phyloP scores from a whole-genome alignment of 768 basidiomycete species.

The Scleroderma citrinum region DNA sequence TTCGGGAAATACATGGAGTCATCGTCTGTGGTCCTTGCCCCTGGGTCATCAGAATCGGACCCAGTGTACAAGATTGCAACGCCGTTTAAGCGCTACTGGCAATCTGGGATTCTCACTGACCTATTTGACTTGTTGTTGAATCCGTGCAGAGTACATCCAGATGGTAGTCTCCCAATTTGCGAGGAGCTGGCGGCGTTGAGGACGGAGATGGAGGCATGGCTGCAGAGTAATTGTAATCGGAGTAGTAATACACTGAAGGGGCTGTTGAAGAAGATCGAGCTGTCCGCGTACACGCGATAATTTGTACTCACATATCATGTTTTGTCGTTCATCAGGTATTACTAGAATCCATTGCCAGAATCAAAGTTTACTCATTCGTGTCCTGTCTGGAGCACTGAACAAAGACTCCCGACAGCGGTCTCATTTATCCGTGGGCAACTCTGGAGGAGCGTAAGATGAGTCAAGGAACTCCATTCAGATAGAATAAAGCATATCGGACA shows the following conservation, averaged over 20 bases:
- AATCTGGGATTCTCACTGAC: constrained; percentile 76
- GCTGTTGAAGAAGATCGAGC: constrained; percentile 75
- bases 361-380: too few relatives aligned
- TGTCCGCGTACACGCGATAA: constrained; percentile 36
- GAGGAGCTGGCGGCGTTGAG: constrained; percentile 61
- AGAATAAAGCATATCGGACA: too few relatives aligned
- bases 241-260: constrained; percentile 76
- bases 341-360: too few relatives aligned
- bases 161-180: constrained; percentile 63
- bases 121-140: constrained; percentile 88
- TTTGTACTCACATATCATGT: too few relatives aligned
- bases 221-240: constrained; percentile 82
- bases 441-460: too few relatives aligned
- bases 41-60: constrained; percentile 26
- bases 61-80: constrained; percentile 59
- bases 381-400: too few relatives aligned
- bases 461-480: too few relatives aligned
- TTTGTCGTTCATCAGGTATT: too few relatives aligned
- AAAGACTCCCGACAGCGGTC: too few relatives aligned
- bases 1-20: constrained; percentile 94
- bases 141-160: constrained; percentile 52
- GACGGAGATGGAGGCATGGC: constrained; percentile 81
- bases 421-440: too few relatives aligned
- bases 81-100: constrained; percentile 94
- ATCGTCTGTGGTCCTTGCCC: constrained; percentile 40